Conservation (phyloP, 2,329 filamentous ascomycete species). For the Bipolaris gigantea region DNA sequence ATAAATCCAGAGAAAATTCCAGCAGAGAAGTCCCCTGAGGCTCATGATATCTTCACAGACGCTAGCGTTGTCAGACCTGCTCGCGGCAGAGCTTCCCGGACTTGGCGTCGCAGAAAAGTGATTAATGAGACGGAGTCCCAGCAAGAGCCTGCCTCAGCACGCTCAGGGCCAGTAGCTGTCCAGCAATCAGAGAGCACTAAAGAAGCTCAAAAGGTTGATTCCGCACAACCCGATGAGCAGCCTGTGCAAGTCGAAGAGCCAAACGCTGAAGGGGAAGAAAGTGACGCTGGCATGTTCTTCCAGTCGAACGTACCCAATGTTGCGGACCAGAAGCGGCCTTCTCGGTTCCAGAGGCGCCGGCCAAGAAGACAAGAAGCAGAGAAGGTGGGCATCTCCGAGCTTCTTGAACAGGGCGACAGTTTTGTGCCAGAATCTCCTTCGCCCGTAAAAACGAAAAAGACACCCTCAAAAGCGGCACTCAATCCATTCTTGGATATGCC, state of each 20-base stretch:
- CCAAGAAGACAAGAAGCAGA: slow-evolving; percentile 26
- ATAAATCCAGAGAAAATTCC: slow-evolving; percentile 23
- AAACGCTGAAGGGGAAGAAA: slow-evolving; percentile 28
- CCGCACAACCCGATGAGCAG: slow-evolving; percentile 8
- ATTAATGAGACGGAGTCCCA: slow-evolving; percentile 41
- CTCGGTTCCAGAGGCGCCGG: slow-evolving; percentile 22
- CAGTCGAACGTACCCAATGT: slow-evolving; percentile 35
- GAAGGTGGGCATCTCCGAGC: slow-evolving; percentile 36
- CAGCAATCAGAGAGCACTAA: slow-evolving; percentile 3
- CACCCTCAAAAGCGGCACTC: slow-evolving; percentile 16
- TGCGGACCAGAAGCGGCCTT: slow-evolving; percentile 27
- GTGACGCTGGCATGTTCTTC: slow-evolving; percentile 45
- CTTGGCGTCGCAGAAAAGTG: slow-evolving; percentile 47
- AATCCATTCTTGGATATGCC: slow-evolving; percentile 41
- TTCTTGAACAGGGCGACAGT: slow-evolving; percentile 38
- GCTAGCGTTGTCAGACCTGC: slow-evolving; percentile 36
- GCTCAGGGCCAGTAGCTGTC: slow-evolving; percentile 5
- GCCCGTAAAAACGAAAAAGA: slow-evolving; percentile 21
- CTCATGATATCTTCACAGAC: slow-evolving; percentile 42
- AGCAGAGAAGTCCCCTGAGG: slow-evolving; percentile 18
- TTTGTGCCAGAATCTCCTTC: slow-evolving; percentile 38
- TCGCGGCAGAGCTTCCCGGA: slow-evolving; percentile 47
- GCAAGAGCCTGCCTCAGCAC: slow-evolving; percentile 11
- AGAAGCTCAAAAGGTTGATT: slow-evolving; percentile 20
- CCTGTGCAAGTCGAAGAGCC: slow-evolving; percentile 14